These are phyloP conservation scores for Pyrenopolyporus hunteri DNA, from an alignment of 495 filamentous ascomycete genomes.

Conservation along the genomic window DNA sequence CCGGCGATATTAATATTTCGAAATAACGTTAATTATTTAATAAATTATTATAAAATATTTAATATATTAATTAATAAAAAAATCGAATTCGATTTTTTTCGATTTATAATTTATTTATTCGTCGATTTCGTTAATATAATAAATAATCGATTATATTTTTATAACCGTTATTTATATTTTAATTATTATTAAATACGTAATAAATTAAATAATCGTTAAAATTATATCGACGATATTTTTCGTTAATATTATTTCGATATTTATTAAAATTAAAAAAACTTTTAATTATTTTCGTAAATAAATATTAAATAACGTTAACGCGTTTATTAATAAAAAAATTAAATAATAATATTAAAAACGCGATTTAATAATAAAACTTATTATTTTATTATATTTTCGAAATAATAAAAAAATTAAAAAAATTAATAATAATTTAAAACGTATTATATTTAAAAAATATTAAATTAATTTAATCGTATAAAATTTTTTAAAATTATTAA, in stretches of 20 bases:
- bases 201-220: not conserved
- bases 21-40: not conserved
- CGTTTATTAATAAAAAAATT: too few relatives aligned
- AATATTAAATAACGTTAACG: too few relatives aligned
- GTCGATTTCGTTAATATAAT: not conserved
- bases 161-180: not conserved
- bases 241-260: not conserved
- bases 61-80: not conserved
- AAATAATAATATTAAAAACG: too few relatives aligned
- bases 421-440: too few relatives aligned
- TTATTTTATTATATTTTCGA: too few relatives aligned
- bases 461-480: too few relatives aligned
- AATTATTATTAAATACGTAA: slow-evolving; percentile 1
- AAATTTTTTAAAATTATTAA: too few relatives aligned
- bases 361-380: not conserved
- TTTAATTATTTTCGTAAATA: too few relatives aligned
- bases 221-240: too few relatives aligned
- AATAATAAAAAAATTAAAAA: too few relatives aligned
- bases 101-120: not conserved
- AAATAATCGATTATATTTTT: not conserved
- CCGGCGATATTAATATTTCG: not conserved
- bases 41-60: not conserved
- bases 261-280: not conserved
- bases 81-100: not conserved
- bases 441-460: too few relatives aligned